Evolutionary conservation across 1,139 yeast species (phyloP).

Genomic region (Pichia sp.): DNA sequence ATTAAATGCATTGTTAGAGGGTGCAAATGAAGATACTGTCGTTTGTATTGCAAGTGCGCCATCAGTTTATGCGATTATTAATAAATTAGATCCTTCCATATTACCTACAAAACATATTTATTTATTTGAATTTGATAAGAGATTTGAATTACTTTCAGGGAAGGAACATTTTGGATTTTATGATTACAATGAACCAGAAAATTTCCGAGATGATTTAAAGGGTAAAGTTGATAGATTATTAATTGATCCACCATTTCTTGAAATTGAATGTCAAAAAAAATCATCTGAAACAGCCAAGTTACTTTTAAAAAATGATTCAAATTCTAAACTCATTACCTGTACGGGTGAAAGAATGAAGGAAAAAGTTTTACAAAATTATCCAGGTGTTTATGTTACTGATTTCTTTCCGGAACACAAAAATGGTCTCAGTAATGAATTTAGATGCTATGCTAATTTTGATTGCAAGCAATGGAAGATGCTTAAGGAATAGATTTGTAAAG

Average conservation of each 20-base stretch:
- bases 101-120: slow-evolving; percentile 66
- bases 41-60: slow-evolving; percentile 84
- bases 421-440: slow-evolving; percentile 80
- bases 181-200: slow-evolving; percentile 66
- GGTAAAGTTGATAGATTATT: slow-evolving; percentile 67
- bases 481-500: not conserved
- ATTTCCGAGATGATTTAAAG: slow-evolving; percentile 50
- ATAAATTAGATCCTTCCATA: slow-evolving; percentile 41
- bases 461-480: slow-evolving; percentile 40
- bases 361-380: slow-evolving; percentile 54
- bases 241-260: slow-evolving; percentile 85
- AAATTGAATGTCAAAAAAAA: slow-evolving; percentile 72
- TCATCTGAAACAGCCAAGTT: slow-evolving; percentile 65
- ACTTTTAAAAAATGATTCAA: slow-evolving; percentile 41
- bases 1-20: slow-evolving; percentile 66
- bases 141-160: slow-evolving; percentile 72
- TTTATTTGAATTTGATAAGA: slow-evolving; percentile 67
- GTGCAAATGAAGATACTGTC: slow-evolving; percentile 64
- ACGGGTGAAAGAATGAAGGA: slow-evolving; percentile 85
- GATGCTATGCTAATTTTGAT: slow-evolving; percentile 77
- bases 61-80: slow-evolving; percentile 81
- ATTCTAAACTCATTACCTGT: slow-evolving; percentile 56
- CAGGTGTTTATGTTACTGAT: slow-evolving; percentile 55
- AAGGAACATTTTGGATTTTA: slow-evolving; percentile 59
- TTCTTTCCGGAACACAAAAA: slow-evolving; percentile 77